Percentiles rank a stretch among this genome's conserved stretches.
These are phyloP conservation scores for Zymoseptoria tritici DNA, from an alignment of 2,329 filamentous ascomycete species.

Conservation along the genomic window DNA sequence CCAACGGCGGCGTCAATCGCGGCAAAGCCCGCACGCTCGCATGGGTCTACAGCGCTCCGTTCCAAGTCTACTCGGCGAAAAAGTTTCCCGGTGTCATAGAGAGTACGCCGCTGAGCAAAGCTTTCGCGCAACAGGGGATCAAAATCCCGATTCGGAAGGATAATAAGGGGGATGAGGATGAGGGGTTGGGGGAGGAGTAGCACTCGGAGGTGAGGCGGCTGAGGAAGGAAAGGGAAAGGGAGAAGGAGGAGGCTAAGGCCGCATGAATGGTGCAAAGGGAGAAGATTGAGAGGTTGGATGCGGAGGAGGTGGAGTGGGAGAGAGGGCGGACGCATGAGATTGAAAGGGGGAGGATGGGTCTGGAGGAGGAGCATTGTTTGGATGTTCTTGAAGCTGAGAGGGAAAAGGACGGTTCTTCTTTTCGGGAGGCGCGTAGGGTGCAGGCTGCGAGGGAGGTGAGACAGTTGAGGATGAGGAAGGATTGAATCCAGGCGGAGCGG, in stretches of 20 bases:
- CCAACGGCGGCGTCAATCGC: slow-evolving; percentile 55
- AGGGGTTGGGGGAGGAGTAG: slow-evolving; percentile 8
- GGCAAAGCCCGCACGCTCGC: slow-evolving; percentile 76
- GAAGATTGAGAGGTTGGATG: too few relatives aligned
- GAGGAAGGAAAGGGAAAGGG: too few relatives aligned
- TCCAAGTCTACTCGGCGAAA: slow-evolving; percentile 93
- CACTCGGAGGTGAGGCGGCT: background rate
- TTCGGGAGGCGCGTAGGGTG: too few relatives aligned
- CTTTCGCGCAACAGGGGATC: slow-evolving; percentile 87
- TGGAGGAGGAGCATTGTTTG: background rate
- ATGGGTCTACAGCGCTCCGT: slow-evolving; percentile 76
- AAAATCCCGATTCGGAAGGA: slow-evolving; percentile 96
- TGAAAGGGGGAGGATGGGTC: too few relatives aligned
- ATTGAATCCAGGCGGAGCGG: too few relatives aligned
- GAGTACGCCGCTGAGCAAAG: slow-evolving; percentile 82
- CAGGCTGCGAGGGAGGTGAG: too few relatives aligned
- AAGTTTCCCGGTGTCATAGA: slow-evolving; percentile 98
- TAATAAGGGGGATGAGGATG: slow-evolving; percentile 40
- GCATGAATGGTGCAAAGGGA: too few relatives aligned
- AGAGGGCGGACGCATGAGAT: too few relatives aligned
- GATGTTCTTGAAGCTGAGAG: background rate
- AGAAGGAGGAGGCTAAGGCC: background rate
- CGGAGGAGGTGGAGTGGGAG: too few relatives aligned
- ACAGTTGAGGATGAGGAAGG: too few relatives aligned
- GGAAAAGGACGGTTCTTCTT: background rate